These are phyloP conservation scores for Nicotiana rustica DNA, from an alignment of 305 asterid species.

Conservation along the genomic window DNA sequence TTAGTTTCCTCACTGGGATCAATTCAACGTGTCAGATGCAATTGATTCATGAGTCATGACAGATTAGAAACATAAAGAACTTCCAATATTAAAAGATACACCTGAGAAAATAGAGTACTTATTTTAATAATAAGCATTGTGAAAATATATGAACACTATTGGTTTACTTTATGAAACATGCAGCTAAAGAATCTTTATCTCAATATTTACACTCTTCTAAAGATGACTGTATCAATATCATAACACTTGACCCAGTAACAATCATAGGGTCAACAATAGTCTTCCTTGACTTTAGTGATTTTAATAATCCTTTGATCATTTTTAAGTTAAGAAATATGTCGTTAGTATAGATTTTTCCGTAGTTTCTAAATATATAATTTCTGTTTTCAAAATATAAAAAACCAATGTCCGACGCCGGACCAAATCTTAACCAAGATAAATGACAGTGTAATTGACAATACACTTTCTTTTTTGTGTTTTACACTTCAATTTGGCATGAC, in stretches of 20 bases:
- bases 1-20: conserved; percentile 19
- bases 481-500: conserved; percentile 27
- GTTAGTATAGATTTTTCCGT: background rate
- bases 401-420: background rate
- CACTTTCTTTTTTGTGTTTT: background rate
- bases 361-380: background rate
- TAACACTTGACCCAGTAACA: conserved; percentile 15
- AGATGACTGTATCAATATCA: background rate
- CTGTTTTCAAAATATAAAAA: conserved; percentile 19
- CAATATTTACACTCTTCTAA: conserved; percentile 25
- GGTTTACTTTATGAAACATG: conserved; percentile 3
- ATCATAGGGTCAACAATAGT: conserved; percentile 14
- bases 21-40: conserved; percentile 20
- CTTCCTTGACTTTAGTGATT: conserved; percentile 14
- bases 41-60: conserved; percentile 15
- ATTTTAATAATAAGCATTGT: background rate
- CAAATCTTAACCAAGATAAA: conserved; percentile 13
- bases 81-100: background rate
- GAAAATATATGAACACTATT: conserved; percentile 9
- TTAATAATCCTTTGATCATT: conserved; percentile 9
- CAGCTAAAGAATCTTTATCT: conserved; percentile 19
- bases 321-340: background rate
- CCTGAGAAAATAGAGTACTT: too few relatives aligned
- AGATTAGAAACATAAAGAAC: conserved; percentile 7
- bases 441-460: background rate